Base-by-base conservation (phyloP, 805 yeast species). In the Scheffersomyces stipitis region DNA sequence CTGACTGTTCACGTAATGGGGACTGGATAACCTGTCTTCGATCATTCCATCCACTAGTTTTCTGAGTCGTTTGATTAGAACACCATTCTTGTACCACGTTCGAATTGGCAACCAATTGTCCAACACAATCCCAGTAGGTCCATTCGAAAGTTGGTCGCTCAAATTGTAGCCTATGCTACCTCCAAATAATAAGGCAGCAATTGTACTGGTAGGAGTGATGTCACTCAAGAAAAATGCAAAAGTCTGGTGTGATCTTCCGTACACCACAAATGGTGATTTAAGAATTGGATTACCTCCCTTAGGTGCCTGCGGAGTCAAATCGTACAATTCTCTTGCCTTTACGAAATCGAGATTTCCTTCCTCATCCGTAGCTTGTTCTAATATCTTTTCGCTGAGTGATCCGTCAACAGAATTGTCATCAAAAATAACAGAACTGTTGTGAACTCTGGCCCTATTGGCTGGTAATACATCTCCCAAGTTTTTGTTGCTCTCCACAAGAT, bases 51-150 rank as follows among this genome's bases (percentile, higher is more conserved):
- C 96, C 22, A 91, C 59, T 31, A 87, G 56, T 8, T 62, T 52
- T 49, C 95, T 67, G 38, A 91, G 62, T 40, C 83, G 78, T 40
- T 86, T 84, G 20, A 90, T 73, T 31, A 91, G 64, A 2, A 91
- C 96, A 1, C 90, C 98, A 51, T 90, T 87, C 46, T 93, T 86
- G 45, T 96, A 84, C 97, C 97, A 91, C 1, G 96, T 87, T 43
- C 86, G 72, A 9, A 91, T 73, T 0, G 96, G 95, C 23, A 87
- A 62, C 97, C 98, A 90, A n/a, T 74, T 73, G 48, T 87, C 96
- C 37, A 91, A 64, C 6, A 88, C 80, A 24, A 93, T 76, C 15
- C 97, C 97, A 0, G 96, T 95, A 0, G 89, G 71, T 1, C 75
- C 74, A 4, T 58, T 52, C 1, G 75, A 65, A 0, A 71, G 57